Base-by-base conservation (phyloP, 2,329 filamentous ascomycete genomes). In the Cytospora paraplurivora region DNA sequence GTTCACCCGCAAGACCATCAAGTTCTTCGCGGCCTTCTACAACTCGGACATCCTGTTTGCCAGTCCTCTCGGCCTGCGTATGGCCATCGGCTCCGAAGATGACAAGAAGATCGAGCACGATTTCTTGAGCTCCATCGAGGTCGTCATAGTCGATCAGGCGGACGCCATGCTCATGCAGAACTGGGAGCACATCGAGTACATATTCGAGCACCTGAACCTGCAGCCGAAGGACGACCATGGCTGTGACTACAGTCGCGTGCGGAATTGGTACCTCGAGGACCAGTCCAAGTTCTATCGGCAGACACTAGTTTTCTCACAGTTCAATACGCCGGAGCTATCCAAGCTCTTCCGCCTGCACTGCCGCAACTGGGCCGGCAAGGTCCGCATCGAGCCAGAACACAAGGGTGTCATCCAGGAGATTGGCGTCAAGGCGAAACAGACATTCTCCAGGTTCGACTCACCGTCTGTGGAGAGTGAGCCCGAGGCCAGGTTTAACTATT, bases 101-200 rank as follows among this genome's bases (percentile, higher is more conserved):
- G 80, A 82, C 69, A 81, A 81, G 71, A 80, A 81, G 72, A 83
- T 85, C 41, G 94, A 98, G 74, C 88, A 86, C 70, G 95, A 99
- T 76, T 99, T 97, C 73, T 82, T 99, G 15, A 94, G 91, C 63
- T 98, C 94, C 1, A 91, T 99, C 70, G 95, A 99, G 76, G 77
- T 99, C 58, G 88, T 95, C 37, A 82, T 98, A 54, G 83, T 97
- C 66, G 95, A 99, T 74, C 93, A 98, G 76, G 90, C 92, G 13
- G 93, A 98, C 75, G 93, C 93, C 0, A 85, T 97, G 50, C 85
- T 96, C 10, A 97, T 97, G 93, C 95, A 99, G 75, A 98, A 97
- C 75, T 98, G 94, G 93, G 93, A 97, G 72, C 94, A 99, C 73
- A 86, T 97, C 66, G 91, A 96, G 74, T 91, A 91, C 74, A 90